A percentile compares a stretch with the other conserved stretches of the same genome.
Conservation (phyloP, 257 asterid genomes). For the Nemophila menziesii region DNA sequence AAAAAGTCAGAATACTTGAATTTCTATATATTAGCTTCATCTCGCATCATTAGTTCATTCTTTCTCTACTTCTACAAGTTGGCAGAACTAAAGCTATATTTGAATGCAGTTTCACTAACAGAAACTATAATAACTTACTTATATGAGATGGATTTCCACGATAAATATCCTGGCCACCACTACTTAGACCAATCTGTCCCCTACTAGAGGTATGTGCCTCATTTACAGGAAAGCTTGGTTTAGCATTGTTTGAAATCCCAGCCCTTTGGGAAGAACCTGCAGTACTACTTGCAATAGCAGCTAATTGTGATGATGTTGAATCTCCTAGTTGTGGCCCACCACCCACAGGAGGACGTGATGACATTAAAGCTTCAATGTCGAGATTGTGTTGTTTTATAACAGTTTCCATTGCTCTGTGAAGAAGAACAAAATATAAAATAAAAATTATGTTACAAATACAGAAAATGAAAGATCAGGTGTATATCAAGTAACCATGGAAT, state of each 20-base stretch:
- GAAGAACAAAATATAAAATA: conserved; percentile 5
- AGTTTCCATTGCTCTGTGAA: conserved; percentile 98
- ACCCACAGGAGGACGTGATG: conserved; percentile 65
- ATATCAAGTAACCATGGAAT: no score
- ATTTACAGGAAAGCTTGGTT: conserved; percentile 44
- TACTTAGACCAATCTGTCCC: conserved; percentile 36
- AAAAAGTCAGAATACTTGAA: neutral
- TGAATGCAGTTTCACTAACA: neutral
- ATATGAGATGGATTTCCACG: conserved; percentile 45
- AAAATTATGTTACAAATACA: neutral
- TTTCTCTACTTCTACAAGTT: neutral
- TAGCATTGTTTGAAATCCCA: conserved; percentile 45
- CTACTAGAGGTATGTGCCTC: conserved; percentile 53
- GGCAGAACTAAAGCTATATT: neutral
- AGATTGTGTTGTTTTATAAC: conserved; percentile 88
- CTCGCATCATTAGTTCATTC: neutral
- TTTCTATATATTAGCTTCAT: neutral
- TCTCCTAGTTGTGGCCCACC: conserved; percentile 74
- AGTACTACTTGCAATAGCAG: conserved; percentile 40
- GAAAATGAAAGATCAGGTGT: neutral
- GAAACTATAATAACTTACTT: conserved; percentile 18
- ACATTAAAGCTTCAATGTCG: conserved; percentile 79
- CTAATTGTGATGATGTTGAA: conserved; percentile 57
- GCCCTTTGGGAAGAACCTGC: conserved; percentile 52
- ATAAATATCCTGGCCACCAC: conserved; percentile 56